Percentiles rank a stretch among this genome's conserved stretches.
These are phyloP conservation scores for Debaryomyces udenii DNA, from an alignment of 1,139 yeast species.

Conservation along the genomic window DNA sequence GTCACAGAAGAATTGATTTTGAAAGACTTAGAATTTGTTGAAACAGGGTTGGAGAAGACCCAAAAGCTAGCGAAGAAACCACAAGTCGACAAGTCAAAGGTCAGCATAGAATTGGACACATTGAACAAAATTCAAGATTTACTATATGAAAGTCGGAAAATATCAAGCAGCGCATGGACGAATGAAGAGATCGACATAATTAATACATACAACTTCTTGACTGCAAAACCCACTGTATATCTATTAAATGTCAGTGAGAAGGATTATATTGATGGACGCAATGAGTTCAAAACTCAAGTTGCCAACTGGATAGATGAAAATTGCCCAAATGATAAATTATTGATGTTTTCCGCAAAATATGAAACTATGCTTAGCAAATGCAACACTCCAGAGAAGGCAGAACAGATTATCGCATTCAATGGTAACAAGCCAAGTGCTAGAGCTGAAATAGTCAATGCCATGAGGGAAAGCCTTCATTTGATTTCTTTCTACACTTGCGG, in stretches of 20 bases:
- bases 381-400: conserved; percentile 23
- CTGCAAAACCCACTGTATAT: conserved; percentile 71
- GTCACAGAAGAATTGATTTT: conserved; percentile 74
- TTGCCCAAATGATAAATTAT: conserved; percentile 57
- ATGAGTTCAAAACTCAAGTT: conserved; percentile 49
- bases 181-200: conserved; percentile 59
- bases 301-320: conserved; percentile 55
- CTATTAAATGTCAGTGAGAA: conserved; percentile 59
- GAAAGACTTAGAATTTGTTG: conserved; percentile 70
- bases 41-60: conserved; percentile 52
- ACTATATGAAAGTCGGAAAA: conserved; percentile 62
- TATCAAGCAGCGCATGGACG: conserved; percentile 52
- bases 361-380: conserved; percentile 47
- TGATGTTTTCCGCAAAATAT: conserved; percentile 62
- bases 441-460: conserved; percentile 53
- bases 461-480: conserved; percentile 69
- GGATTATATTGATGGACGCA: conserved; percentile 51
- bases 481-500: conserved; percentile 94
- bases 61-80: conserved; percentile 48
- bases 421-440: conserved; percentile 36
- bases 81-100: conserved; percentile 26
- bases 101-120: conserved; percentile 48
- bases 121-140: conserved; percentile 52
- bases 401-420: conserved; percentile 17
- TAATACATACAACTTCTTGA: conserved; percentile 61